Percentiles rank a stretch among this genome's conserved stretches.
phyloP scores from a whole-genome alignment of 768 basidiomycete species.

The Filobasidium floriforme region DNA sequence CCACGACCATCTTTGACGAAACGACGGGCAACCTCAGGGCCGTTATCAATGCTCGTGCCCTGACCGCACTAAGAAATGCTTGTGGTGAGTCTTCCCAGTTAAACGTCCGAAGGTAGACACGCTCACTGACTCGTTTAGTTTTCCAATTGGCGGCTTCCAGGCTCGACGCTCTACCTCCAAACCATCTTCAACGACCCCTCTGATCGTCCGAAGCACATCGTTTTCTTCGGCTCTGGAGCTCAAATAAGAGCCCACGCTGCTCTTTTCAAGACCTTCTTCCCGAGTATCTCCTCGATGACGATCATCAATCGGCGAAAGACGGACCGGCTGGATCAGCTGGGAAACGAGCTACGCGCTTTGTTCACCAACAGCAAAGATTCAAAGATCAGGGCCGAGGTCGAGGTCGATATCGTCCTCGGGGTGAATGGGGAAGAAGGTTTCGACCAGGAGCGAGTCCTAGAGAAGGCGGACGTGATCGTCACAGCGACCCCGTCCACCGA shows the following conservation, averaged over 20 bases:
- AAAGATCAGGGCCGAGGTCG: not conserved
- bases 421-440: not conserved
- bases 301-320: conserved; percentile 47
- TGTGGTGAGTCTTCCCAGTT: conserved; percentile 56
- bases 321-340: conserved; percentile 33
- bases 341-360: not conserved
- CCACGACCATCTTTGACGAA: conserved; percentile 70
- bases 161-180: conserved; percentile 34
- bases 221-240: conserved; percentile 38
- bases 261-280: conserved; percentile 31
- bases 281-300: conserved; percentile 27
- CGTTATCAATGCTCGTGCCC: conserved; percentile 64
- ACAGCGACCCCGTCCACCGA: conserved; percentile 63
- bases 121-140: not conserved
- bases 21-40: conserved; percentile 61
- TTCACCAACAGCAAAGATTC: too few species aligned
- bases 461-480: conserved; percentile 59
- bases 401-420: not conserved
- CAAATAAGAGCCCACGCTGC: conserved; percentile 37
- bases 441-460: not conserved
- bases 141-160: conserved; percentile 16
- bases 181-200: conserved; percentile 14
- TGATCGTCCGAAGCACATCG: conserved; percentile 17
- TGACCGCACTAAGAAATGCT: conserved; percentile 76
- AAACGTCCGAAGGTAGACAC: too few species aligned